Conservation (phyloP, 1,284 basidiomycete genomes). For the Marasmius oreades region DNA sequence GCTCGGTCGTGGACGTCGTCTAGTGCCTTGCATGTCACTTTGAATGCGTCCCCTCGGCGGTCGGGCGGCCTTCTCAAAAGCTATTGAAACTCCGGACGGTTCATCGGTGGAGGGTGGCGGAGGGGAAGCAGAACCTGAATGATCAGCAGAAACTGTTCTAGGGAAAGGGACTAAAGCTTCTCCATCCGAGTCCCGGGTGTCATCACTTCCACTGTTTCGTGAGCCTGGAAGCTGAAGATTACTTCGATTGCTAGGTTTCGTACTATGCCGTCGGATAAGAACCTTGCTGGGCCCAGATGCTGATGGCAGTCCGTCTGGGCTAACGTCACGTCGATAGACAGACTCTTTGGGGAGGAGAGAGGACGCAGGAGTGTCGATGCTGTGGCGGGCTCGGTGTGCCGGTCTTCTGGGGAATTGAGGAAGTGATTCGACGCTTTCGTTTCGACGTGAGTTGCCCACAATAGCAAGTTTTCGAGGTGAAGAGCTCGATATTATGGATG, state of each 20-base stretch:
- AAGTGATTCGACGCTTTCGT: constrained; percentile 45
- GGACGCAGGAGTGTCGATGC: constrained; percentile 41
- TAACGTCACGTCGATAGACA: constrained; percentile 48
- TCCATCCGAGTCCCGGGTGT: constrained; percentile 26
- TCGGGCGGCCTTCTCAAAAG: constrained; percentile 37
- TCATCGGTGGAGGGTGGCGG: not conserved
- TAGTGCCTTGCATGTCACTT: constrained; percentile 62
- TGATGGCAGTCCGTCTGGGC: constrained; percentile 45
- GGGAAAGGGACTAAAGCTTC: constrained; percentile 57
- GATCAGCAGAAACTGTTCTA: constrained; percentile 46
- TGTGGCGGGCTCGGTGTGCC: constrained; percentile 60
- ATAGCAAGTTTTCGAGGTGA: constrained; percentile 57
- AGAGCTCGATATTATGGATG: constrained; percentile 44
- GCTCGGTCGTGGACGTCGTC: constrained; percentile 54
- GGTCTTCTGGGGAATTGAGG: constrained; percentile 52
- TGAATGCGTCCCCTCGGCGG: constrained; percentile 61
- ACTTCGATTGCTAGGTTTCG: constrained; percentile 44
- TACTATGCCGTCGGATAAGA: constrained; percentile 53
- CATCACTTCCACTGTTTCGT: constrained; percentile 33
- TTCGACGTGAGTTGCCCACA: constrained; percentile 38
- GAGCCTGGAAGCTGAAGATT: constrained; percentile 36
- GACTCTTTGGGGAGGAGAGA: constrained; percentile 57
- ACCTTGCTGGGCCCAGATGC: constrained; percentile 38
- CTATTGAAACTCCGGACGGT: not conserved
- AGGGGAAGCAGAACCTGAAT: constrained; percentile 30